Evolutionary conservation across 495 filamentous ascomycete species (phyloP).

Genomic region (Physcia stellaris): DNA sequence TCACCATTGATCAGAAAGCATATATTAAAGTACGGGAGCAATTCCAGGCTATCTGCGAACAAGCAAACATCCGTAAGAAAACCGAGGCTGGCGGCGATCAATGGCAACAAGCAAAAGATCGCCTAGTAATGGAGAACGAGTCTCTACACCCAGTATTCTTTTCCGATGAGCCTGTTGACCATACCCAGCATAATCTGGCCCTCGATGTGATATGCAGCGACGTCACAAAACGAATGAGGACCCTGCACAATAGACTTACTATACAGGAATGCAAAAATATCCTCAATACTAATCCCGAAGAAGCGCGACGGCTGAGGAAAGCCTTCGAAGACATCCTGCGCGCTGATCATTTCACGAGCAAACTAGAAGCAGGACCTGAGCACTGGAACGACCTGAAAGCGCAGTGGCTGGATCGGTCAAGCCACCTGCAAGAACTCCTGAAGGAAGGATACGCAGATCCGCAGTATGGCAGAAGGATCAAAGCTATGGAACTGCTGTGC

Average conservation of each 20-base stretch:
- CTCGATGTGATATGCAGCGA: constrained; percentile 71
- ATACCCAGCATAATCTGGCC: constrained; percentile 36
- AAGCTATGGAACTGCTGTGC: constrained; percentile 54
- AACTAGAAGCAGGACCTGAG: constrained; percentile 54
- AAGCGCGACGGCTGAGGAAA: constrained; percentile 50
- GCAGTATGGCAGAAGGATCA: constrained; percentile 44
- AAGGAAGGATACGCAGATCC: constrained; percentile 26
- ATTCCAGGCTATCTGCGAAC: constrained; percentile 57
- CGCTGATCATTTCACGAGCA: constrained; percentile 58
- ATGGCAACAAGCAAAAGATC: constrained; percentile 61
- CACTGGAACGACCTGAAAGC: constrained; percentile 59
- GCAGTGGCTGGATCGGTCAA: constrained; percentile 48
- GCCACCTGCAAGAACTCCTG: constrained; percentile 42
- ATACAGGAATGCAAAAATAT: constrained; percentile 61
- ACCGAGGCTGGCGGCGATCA: constrained; percentile 53
- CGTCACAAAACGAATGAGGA: constrained; percentile 68
- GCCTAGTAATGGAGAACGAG: constrained; percentile 47
- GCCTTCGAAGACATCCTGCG: constrained; percentile 55
- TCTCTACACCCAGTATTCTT: constrained; percentile 56
- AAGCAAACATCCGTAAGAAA: constrained; percentile 56
- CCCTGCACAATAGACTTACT: constrained; percentile 44
- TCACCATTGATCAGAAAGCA: constrained; percentile 45
- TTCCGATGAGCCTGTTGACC: constrained; percentile 26
- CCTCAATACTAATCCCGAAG: constrained; percentile 57
- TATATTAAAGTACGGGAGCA: constrained; percentile 51